Base-by-base conservation (phyloP, 805 yeast genomes). In the Pichia paraexigua region DNA sequence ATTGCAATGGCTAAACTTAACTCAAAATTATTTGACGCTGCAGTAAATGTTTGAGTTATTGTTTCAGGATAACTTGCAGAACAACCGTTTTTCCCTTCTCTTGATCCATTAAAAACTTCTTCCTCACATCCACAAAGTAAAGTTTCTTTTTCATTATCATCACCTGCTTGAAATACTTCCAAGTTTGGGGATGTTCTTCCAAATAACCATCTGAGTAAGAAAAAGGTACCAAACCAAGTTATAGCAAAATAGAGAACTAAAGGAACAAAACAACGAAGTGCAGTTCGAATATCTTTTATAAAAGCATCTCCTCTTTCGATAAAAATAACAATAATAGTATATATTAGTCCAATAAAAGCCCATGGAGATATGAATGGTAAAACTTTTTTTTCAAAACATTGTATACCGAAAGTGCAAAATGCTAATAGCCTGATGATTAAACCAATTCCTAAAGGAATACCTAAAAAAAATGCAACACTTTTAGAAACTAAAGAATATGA, bases 1-100 rank as follows among this genome's bases (percentile, higher is more conserved):
- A 76, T 72, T 1, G 81, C 77, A 20, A 79, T 73, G 5, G 84
- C 82, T 39, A 79, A 63, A 51, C 80, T 75, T 43, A 79, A 66
- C 60, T 79, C 83, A 57, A 79, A 79, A 59, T 79, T 79, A 59
- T 79, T 79, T 6, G 80, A 75, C 1, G 83, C 76, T 15, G 82
- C 80, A 3, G 82, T 77, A 57, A 79, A 79, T 12, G 77, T 67
- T 55, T 79, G 84, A 17, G 82, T 75, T 35, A 72, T 63, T 6
- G 73, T 71, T 32, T 67, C 66, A 9, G 63, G 57, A 59, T 76
- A 79, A 42, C 57, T 60, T 9, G 77, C 76, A 42, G 65, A 56
- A 56, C 78, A 73, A 27, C 62, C 57, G 13, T 44, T 50, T 32
- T 51, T 55, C 63, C 69, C 65, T 51, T 59, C 62, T 10, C 41